A percentile compares a stretch with the other conserved stretches of the same genome.
phyloP scores from a whole-genome alignment of 495 filamentous ascomycete genomes.

The Aspergillus haitiensis region DNA sequence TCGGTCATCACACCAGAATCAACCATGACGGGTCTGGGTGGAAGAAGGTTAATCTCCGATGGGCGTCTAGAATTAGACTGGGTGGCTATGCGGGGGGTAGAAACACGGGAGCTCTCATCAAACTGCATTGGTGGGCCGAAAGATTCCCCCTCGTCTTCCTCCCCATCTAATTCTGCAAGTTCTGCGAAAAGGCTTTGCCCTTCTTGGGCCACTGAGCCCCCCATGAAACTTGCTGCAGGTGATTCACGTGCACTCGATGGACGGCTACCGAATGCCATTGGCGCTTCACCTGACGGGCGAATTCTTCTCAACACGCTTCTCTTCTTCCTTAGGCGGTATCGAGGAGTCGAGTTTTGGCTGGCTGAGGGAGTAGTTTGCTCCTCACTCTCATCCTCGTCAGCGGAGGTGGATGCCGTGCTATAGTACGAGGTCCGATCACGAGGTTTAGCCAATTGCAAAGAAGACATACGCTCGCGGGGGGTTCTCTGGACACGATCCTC shows the following conservation, averaged over 20 bases:
- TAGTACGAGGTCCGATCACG: constrained; percentile 67
- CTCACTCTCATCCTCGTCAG: constrained; percentile 69
- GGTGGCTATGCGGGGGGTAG: constrained; percentile 51
- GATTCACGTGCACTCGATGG: constrained; percentile 55
- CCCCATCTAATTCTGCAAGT: constrained; percentile 72
- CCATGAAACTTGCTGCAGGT: constrained; percentile 41
- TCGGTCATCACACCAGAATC: constrained; percentile 91
- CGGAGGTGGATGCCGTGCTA: constrained; percentile 88
- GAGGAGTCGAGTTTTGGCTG: constrained; percentile 60
- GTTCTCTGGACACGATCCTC: constrained; percentile 59
- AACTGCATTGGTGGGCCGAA: constrained; percentile 36
- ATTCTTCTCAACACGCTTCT: constrained; percentile 64
- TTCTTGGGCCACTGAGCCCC: constrained; percentile 51
- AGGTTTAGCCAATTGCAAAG: constrained; percentile 46
- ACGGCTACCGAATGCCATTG: constrained; percentile 49
- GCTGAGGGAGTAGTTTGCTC: constrained; percentile 58
- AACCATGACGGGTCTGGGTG: constrained; percentile 58
- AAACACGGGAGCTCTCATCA: constrained; percentile 49
- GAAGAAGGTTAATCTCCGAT: constrained; percentile 33
- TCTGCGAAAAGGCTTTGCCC: constrained; percentile 89
- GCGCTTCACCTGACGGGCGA: constrained; percentile 64
- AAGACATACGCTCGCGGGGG: constrained; percentile 42
- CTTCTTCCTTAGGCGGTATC: constrained; percentile 68
- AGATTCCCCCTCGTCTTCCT: constrained; percentile 59
- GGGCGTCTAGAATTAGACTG: constrained; percentile 39